Conservation (phyloP, 2,329 filamentous ascomycete species). For the Alternaria panax region DNA sequence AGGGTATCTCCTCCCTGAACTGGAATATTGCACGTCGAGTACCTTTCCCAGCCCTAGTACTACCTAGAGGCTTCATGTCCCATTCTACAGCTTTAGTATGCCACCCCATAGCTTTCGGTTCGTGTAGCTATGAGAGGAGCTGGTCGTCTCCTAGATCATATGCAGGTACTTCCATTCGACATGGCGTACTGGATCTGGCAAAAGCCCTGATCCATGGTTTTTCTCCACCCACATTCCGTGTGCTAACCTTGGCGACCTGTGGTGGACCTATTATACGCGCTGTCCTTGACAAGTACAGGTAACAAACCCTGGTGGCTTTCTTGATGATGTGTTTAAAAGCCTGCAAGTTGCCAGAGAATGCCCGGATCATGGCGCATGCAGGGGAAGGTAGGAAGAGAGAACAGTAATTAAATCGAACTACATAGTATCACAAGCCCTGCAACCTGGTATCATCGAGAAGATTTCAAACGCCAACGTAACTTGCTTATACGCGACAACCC, state of each 20-base stretch:
- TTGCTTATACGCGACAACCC: neutral
- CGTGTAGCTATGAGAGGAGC: neutral
- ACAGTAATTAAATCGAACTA: conserved; percentile 5
- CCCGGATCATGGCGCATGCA: neutral
- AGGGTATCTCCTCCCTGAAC: neutral
- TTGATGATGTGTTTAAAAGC: neutral
- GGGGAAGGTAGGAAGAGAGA: neutral
- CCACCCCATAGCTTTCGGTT: neutral
- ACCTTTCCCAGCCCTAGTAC: neutral
- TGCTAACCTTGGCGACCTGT: neutral
- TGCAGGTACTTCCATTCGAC: neutral
- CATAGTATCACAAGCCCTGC: conserved; percentile 10
- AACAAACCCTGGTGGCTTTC: neutral
- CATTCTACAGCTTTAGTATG: neutral
- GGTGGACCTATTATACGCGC: neutral
- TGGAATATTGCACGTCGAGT: neutral
- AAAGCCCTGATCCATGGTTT: neutral
- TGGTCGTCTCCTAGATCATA: neutral
- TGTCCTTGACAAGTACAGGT: no score
- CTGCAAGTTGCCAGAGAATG: neutral
- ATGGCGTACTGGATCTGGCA: neutral
- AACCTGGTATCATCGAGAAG: conserved; percentile 15
- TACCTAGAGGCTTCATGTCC: neutral
- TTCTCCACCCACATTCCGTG: neutral
- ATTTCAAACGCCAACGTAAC: conserved; percentile 18